Percentiles rank a stretch among this genome's conserved stretches.
Conservation (phyloP, 139 green algal species). For the Parachlorella kessleri region DNA sequence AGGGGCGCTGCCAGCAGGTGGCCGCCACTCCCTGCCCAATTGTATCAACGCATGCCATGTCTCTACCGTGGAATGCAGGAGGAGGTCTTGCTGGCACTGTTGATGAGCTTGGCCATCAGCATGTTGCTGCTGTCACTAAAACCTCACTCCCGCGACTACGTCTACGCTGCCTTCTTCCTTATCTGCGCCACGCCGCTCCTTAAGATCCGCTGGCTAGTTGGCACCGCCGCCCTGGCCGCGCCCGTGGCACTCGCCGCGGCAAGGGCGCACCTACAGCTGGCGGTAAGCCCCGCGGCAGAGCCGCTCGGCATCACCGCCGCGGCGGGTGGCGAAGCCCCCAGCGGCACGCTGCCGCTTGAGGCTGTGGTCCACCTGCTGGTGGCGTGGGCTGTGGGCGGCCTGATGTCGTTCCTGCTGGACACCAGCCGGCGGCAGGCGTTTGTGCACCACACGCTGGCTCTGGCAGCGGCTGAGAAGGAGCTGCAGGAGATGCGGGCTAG, state of each 20-base stretch:
- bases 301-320: too few species aligned
- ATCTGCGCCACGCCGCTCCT: conserved; percentile 79
- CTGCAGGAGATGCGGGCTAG: conserved; percentile 65
- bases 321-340: too few species aligned
- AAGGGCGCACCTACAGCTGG: background rate
- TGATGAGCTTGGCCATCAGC: conserved; percentile 32
- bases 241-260: background rate
- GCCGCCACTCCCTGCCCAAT: background rate
- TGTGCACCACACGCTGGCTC: conserved; percentile 62
- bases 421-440: conserved; percentile 79
- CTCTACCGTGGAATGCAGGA: conserved; percentile 74
- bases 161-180: conserved; percentile 78
- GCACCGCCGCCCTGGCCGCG: conserved; percentile 23
- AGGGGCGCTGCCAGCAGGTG: background rate
- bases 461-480: conserved; percentile 69
- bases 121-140: conserved; percentile 16
- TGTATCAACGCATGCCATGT: background rate
- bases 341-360: conserved; percentile 51
- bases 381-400: conserved; percentile 71
- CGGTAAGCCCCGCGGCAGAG: background rate
- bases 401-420: conserved; percentile 81
- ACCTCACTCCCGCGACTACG: conserved; percentile 51
- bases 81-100: conserved; percentile 66
- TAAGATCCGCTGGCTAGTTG: conserved; percentile 67
- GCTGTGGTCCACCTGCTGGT: conserved; percentile 70